Evolutionary conservation across 192 early-diverging fungal species (phyloP).

Genomic region (Entrophospora sp.): DNA sequence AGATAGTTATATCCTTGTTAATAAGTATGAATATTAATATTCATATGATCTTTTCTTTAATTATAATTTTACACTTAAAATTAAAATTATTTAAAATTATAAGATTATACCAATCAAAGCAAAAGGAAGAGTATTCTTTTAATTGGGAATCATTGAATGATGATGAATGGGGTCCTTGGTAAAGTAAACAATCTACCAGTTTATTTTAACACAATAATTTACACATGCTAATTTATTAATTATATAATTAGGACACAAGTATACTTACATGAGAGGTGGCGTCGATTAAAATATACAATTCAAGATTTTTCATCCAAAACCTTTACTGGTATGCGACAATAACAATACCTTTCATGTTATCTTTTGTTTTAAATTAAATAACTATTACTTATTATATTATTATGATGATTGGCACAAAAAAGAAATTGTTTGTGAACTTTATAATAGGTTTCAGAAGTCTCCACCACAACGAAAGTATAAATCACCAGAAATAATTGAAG

Average conservation of each 20-base stretch:
- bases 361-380: too few relatives aligned
- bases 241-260: not conserved
- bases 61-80: not conserved
- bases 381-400: too few relatives aligned
- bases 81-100: not conserved
- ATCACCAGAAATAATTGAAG: too few relatives aligned
- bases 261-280: not conserved
- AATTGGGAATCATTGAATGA: not conserved
- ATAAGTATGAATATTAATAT: not conserved
- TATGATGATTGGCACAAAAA: too few relatives aligned
- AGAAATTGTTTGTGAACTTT: too few relatives aligned
- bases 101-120: not conserved
- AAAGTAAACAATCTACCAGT: too few relatives aligned
- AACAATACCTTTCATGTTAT: too few relatives aligned
- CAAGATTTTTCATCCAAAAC: not conserved
- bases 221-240: not conserved
- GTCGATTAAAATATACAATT: not conserved
- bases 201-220: too few relatives aligned
- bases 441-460: too few relatives aligned
- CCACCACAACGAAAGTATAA: too few relatives aligned
- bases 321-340: constrained; percentile 4
- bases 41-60: not conserved
- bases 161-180: not conserved
- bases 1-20: not conserved
- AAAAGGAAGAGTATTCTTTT: not conserved